Conservation (phyloP, 805 yeast genomes). For the Saturnispora gosingensis region DNA sequence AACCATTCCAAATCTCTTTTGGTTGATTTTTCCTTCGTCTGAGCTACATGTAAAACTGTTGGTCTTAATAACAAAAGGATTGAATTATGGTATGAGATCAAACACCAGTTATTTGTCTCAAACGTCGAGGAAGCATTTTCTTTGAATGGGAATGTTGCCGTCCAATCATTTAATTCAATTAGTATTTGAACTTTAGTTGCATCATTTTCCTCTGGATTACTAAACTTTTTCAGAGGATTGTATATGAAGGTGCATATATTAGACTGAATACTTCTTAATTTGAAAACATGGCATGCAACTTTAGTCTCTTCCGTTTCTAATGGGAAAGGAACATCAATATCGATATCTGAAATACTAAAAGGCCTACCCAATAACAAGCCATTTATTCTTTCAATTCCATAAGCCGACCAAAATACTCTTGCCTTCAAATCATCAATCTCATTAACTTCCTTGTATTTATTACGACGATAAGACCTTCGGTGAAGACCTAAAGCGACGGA, state of each 20-base stretch:
- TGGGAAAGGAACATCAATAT: slow-evolving; percentile 26
- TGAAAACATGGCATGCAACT: slow-evolving; percentile 26
- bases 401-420: slow-evolving; percentile 30
- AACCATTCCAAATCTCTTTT: slow-evolving; percentile 26
- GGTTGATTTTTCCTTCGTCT: slow-evolving; percentile 12
- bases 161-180: slow-evolving; percentile 28
- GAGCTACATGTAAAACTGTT: slow-evolving; percentile 19
- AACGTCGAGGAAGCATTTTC: slow-evolving; percentile 21
- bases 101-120: slow-evolving; percentile 28
- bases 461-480: slow-evolving; percentile 18
- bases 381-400: slow-evolving; percentile 28
- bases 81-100: slow-evolving; percentile 29
- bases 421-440: slow-evolving; percentile 18
- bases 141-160: slow-evolving; percentile 24
- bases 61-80: slow-evolving; percentile 26
- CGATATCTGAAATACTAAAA: slow-evolving; percentile 29
- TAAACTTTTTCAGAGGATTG: slow-evolving; percentile 18
- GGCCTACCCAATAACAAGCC: slow-evolving; percentile 30
- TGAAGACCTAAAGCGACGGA: slow-evolving; percentile 28
- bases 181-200: slow-evolving; percentile 25
- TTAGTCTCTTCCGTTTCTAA: slow-evolving; percentile 16
- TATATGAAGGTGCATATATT: slow-evolving; percentile 28
- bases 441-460: slow-evolving; percentile 5
- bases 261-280: slow-evolving; percentile 27
- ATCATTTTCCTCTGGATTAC: slow-evolving; percentile 20